Base-by-base conservation (phyloP, 2,329 filamentous ascomycete species). In the Arthrobotrys pseudoclavata region DNA sequence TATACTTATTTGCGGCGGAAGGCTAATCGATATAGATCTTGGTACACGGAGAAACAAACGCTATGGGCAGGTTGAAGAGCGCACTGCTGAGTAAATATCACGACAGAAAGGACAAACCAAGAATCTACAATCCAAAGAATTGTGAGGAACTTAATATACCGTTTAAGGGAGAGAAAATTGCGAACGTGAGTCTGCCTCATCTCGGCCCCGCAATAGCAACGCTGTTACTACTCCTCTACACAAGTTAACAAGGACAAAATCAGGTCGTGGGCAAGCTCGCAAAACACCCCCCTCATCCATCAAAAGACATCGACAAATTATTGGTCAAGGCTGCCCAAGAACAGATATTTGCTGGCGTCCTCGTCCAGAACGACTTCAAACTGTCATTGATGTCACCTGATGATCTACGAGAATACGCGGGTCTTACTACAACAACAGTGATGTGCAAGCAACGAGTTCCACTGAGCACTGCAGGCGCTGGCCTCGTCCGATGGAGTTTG, bases 291-390 rank as follows among this genome's bases (percentile, higher is more conserved):
- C 91, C 92, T 15, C 82, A 84, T 13, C 81, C 80, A 72, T 82
- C 81, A 80, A 75, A 76, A 26, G 50, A 81, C 80, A 34, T 76
- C 74, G 34, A 69, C 26, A 68, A 71, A 1, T 83, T 84, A 81
- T 22, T 82, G 82, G 10, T 86, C 85, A 77, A 81, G 20, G 83
- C 84, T 40, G 85, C 87, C n/a, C 83, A 85, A 4, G 84, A 86
- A 24, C 85, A 88, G 69, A 86, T 98, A 50, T 89, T 99, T 81
- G 92, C 91, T 0, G 96, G 96, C 29, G 96, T 99, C 0, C 87
- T 99, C 15, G 94, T 99, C 6, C 95, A 98, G 81, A 98, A 97
- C 83, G 96, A 97, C 83, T 98, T 99, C 84, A 97, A 98, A 84
- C 89, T 99, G 82, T 96, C 92, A 0, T 87, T 99, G 37, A 98